Conservation (phyloP, 768 basidiomycete species). For the Podaxis sp. region DNA sequence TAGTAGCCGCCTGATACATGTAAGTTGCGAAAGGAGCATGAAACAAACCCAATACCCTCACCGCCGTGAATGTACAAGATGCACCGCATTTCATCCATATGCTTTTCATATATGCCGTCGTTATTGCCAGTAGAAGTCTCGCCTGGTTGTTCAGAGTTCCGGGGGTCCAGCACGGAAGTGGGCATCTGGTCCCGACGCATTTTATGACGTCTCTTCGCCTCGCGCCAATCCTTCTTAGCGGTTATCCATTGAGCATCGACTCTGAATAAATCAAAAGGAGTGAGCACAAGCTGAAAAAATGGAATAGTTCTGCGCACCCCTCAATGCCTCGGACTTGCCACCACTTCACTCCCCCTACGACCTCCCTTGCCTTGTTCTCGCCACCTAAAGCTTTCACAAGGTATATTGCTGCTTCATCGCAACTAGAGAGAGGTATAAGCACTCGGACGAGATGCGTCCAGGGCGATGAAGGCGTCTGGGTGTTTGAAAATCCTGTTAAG, state of each 20-base stretch:
- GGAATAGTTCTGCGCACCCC: conserved; percentile 45
- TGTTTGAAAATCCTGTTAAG: conserved; percentile 63
- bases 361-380: conserved; percentile 59
- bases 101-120: conserved; percentile 47
- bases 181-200: conserved; percentile 31
- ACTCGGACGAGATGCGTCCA: conserved; percentile 73
- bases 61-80: conserved; percentile 82
- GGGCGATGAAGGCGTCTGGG: conserved; percentile 79
- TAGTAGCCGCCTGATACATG: conserved; percentile 65
- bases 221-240: conserved; percentile 77
- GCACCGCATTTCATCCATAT: conserved; percentile 83
- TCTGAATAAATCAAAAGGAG: conserved; percentile 32
- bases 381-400: conserved; percentile 83
- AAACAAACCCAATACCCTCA: conserved; percentile 20
- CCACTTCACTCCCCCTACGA: conserved; percentile 93
- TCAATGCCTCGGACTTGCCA: conserved; percentile 90
- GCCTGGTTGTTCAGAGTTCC: background rate
- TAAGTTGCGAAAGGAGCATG: background rate
- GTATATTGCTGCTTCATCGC: conserved; percentile 67
- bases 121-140: conserved; percentile 14
- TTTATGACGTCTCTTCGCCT: conserved; percentile 56
- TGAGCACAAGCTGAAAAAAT: background rate
- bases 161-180: background rate
- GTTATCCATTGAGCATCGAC: conserved; percentile 88
- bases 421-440: conserved; percentile 68